phyloP scores from a whole-genome alignment of 768 basidiomycete genomes.

The Kwoniella sp. region DNA sequence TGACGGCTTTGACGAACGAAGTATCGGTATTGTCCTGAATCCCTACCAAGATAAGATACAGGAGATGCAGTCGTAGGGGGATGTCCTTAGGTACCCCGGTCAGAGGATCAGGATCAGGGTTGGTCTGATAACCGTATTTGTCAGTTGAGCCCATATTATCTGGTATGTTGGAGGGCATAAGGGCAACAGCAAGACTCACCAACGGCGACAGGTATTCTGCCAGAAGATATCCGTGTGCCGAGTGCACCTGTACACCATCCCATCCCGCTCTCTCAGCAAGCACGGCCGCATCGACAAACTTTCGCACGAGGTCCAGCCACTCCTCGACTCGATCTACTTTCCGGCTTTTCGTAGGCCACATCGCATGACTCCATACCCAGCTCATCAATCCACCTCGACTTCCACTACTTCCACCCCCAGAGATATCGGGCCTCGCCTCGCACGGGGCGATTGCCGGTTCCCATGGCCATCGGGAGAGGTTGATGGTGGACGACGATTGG shows the following conservation, averaged over 20 bases:
- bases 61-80: conserved; percentile 38
- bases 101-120: conserved; percentile 36
- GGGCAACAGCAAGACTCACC: conserved; percentile 24
- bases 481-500: conserved; percentile 76
- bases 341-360: conserved; percentile 60
- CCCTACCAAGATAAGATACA: conserved; percentile 40
- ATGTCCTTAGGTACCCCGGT: conserved; percentile 36
- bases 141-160: neutral
- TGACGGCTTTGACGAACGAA: conserved; percentile 42
- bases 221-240: conserved; percentile 50
- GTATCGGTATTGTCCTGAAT: conserved; percentile 22
- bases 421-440: conserved; percentile 41
- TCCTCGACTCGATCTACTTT: conserved; percentile 65
- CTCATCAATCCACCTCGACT: conserved; percentile 50
- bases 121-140: conserved; percentile 34
- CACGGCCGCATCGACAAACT: conserved; percentile 70
- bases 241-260: conserved; percentile 82
- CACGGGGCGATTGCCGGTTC: conserved; percentile 72
- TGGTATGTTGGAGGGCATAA: neutral
- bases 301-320: conserved; percentile 65
- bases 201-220: conserved; percentile 48
- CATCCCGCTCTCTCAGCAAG: conserved; percentile 72
- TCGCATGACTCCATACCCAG: conserved; percentile 63
- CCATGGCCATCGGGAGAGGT: conserved; percentile 65
- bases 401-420: conserved; percentile 20